Percentiles rank a stretch among this genome's conserved stretches.
Evolutionary conservation across 2,329 filamentous ascomycete genomes (phyloP).

Genomic region (Chalaropsis ovoidea): DNA sequence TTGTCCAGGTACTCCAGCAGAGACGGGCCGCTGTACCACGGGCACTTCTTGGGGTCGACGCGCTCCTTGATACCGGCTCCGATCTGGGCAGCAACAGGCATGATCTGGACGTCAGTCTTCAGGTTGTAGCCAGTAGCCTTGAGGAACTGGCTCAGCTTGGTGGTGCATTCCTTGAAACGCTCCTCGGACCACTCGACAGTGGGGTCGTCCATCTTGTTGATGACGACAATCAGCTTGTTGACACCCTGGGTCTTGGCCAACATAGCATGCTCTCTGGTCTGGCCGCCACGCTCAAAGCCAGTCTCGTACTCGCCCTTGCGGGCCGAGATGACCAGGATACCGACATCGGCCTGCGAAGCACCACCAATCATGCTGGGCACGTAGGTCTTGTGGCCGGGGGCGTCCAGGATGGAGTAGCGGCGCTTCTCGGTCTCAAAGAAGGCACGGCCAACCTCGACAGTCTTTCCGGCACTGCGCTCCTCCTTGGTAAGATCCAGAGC

Average conservation of each 20-base stretch:
- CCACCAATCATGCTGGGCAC: constrained; percentile 98
- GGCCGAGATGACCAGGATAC: constrained; percentile 89
- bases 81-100: constrained; percentile 89
- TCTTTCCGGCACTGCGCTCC: constrained; percentile 92
- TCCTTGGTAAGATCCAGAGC: constrained; percentile 95
- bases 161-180: constrained; percentile 84
- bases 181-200: constrained; percentile 94
- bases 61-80: constrained; percentile 80
- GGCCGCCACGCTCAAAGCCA: constrained; percentile 89
- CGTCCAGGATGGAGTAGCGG: constrained; percentile 91
- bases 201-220: constrained; percentile 99
- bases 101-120: constrained; percentile 86
- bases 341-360: constrained; percentile 85
- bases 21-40: constrained; percentile 83
- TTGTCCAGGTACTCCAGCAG: constrained; percentile 90
- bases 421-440: constrained; percentile 97
- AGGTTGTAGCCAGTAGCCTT: constrained; percentile 90
- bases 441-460: constrained; percentile 88
- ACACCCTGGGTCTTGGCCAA: constrained; percentile 97
- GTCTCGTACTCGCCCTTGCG: constrained; percentile 99
- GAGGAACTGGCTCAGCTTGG: constrained; percentile 77
- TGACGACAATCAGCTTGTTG: constrained; percentile 85
- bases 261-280: constrained; percentile 95
- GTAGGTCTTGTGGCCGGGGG: constrained; percentile 94
- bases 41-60: constrained; percentile 61